Evolutionary conservation across 768 basidiomycete genomes (phyloP), one percentile per base, ranked within the genome.

Genomic region (Trametopsis cervina): DNA sequence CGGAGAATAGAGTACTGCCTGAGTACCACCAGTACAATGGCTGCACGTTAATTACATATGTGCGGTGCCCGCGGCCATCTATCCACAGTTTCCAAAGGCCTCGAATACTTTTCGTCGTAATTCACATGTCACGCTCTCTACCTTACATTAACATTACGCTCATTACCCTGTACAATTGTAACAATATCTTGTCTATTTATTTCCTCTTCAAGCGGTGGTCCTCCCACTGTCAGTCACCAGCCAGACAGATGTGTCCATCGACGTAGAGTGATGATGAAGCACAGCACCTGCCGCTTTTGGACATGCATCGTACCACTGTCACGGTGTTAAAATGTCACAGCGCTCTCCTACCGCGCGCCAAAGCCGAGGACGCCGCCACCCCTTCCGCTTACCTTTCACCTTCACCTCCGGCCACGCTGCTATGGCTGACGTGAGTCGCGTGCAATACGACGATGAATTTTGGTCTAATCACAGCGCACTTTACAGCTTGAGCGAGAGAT

Each of bases 401-500:
- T 41, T n/a, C 38, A 25, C 24, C 38, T 33, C 25, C 46, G 20
- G 20, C 27, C 39, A 40, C 26, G 15, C 15, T 33, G 9, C 24
- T 17, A 47, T 47, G 46, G 37, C 46, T 10, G 46, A 47, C 24
- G 46, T 47, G 40, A 41, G 25, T 23, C 25, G 4, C 17, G 18
- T 4, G 12, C 25, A 13, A 33, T 7, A 33, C 15, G 23, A 13
- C 26, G 26, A 17, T 20, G 22, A 23, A 5, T 21, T 10, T 22
- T 39, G n/a, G n/a, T n/a, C n/a, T n/a, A n/a, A n/a, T n/a, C n/a
- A 40, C 24, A 2, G 33, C 12, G 40, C n/a, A 3, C 20, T 18
- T 26, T 27, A 39, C 15, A 51, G 49, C 78, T 83, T 26, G 82
- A 77, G 49, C 80, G 78, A 43, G 82, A 84, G 58, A 83, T 90